phyloP scores from a whole-genome alignment of 2,329 filamentous ascomycete species.

The Aspergillus awamori region DNA sequence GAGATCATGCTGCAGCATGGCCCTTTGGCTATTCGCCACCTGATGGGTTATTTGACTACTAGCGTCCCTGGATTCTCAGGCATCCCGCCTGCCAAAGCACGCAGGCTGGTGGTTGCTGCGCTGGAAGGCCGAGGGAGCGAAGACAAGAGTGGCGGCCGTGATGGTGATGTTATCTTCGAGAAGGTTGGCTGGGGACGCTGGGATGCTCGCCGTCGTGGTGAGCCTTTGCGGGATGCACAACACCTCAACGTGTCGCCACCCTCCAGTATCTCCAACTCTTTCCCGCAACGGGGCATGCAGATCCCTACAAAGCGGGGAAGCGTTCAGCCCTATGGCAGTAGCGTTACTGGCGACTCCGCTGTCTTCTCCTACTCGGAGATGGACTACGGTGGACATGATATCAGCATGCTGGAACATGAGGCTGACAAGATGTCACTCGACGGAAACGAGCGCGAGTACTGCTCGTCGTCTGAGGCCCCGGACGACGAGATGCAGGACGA shows the following conservation, averaged over 20 bases:
- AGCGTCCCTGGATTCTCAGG: conserved; percentile 89
- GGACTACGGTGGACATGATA: conserved; percentile 63
- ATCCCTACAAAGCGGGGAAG: conserved; percentile 46
- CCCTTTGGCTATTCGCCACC: conserved; percentile 88
- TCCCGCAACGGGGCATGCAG: conserved; percentile 50
- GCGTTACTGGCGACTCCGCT: conserved; percentile 69
- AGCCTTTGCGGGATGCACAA: conserved; percentile 47
- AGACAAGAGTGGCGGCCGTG: conserved; percentile 55
- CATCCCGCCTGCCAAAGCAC: conserved; percentile 85
- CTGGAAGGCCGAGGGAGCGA: conserved; percentile 74
- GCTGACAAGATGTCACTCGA: conserved; percentile 95
- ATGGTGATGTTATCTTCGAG: conserved; percentile 69
- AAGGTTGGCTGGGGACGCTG: conserved; percentile 98
- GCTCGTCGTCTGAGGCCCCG: conserved; percentile 73
- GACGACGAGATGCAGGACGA: conserved; percentile 69
- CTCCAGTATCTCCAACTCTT: conserved; percentile 53
- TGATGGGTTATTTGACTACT: conserved; percentile 92
- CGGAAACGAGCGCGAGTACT: conserved; percentile 65
- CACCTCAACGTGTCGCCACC: conserved; percentile 49
- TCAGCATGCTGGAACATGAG: conserved; percentile 76
- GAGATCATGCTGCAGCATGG: conserved; percentile 88
- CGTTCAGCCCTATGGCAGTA: conserved; percentile 57
- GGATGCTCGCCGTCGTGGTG: conserved; percentile 77
- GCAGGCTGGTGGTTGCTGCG: conserved; percentile 87
- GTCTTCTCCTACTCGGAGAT: conserved; percentile 71